Evolutionary conservation across 345 rosid genomes (phyloP), one percentile per base, ranked within the genome.

Genomic region (Nephelium lappaceum): DNA sequence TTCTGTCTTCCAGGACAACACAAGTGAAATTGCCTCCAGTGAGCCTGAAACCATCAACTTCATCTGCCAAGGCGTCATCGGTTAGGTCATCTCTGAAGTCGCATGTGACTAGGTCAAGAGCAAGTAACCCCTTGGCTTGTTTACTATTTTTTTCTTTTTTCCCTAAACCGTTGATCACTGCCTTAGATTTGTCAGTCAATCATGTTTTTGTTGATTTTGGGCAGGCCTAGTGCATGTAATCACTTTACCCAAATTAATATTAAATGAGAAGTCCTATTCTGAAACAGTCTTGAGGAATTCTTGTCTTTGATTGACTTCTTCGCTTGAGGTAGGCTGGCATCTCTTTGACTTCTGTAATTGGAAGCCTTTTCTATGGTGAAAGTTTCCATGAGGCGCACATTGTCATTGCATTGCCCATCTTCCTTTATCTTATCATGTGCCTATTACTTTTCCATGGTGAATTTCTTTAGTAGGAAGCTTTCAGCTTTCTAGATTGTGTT

Each of bases 1-100:
- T 83, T 74, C 75, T 89, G 72, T 87, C 92, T 78, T 79, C 91
- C 77, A 91, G 78, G 84, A 80, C 80, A 23, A 76, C 88, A 18
- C 84, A 90, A 0, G 39, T 85, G 80, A 87, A 71, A 82, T 85
- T 97, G 51, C 94, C 91, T 57, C 75, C 87, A 47, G 83, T 84
- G 36, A 87, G 88, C 84, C 89, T 92, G 25, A 93, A 85, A 82
- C 84, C 89, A 69, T 86, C 96, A 58, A 75, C 84, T 78, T 87
- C 90, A 15, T 81, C 85, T 60, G 72, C 69, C 21, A 89, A 74
- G 87, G 71, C 69, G 15, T 80, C 87, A 15, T 81, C 86, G 36
- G 39, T 81, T 78, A 84, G 60, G 60, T 81, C 88, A 77, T 82
- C 88, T 0, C 74, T 77, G 70, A 85, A 58, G 74, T 80, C 88